phyloP scores from a whole-genome alignment of 768 basidiomycete species.

The Cystobasidium onofrii region DNA sequence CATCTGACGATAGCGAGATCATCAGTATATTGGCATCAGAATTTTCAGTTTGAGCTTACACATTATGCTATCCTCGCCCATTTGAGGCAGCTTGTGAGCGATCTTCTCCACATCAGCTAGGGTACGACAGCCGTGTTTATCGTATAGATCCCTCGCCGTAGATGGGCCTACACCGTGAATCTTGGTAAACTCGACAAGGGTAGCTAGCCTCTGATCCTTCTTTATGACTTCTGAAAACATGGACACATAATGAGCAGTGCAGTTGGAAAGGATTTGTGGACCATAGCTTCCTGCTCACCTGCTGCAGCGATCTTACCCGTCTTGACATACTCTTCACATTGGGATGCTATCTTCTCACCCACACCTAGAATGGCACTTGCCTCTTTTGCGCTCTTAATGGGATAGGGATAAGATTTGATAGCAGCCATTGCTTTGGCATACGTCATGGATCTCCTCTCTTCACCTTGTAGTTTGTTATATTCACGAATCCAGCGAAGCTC shows the following conservation, averaged over 20 bases:
- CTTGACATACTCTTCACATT: conserved; percentile 61
- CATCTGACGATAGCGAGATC: neutral
- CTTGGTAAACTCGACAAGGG: conserved; percentile 56
- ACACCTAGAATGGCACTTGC: conserved; percentile 42
- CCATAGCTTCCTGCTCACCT: conserved; percentile 49
- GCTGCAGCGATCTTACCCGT: conserved; percentile 56
- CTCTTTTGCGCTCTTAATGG: conserved; percentile 43
- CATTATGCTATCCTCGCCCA: conserved; percentile 44
- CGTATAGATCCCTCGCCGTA: conserved; percentile 62
- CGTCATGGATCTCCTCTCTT: conserved; percentile 57
- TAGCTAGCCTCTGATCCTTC: conserved; percentile 54
- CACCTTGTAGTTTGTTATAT: conserved; percentile 21
- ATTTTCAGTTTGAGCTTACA: neutral
- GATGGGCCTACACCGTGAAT: conserved; percentile 67
- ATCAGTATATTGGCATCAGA: neutral
- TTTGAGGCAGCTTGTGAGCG: conserved; percentile 51
- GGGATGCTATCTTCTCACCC: conserved; percentile 46
- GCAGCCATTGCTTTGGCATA: conserved; percentile 61
- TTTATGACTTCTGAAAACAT: conserved; percentile 38
- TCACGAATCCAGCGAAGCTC: conserved; percentile 29
- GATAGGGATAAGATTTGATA: conserved; percentile 45
- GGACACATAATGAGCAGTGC: neutral
- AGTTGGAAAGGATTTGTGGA: neutral
- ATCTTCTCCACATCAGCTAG: conserved; percentile 57
- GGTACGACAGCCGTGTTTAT: conserved; percentile 56